Conservation (phyloP, 345 rosid genomes). For the Nasturtium officinale region DNA sequence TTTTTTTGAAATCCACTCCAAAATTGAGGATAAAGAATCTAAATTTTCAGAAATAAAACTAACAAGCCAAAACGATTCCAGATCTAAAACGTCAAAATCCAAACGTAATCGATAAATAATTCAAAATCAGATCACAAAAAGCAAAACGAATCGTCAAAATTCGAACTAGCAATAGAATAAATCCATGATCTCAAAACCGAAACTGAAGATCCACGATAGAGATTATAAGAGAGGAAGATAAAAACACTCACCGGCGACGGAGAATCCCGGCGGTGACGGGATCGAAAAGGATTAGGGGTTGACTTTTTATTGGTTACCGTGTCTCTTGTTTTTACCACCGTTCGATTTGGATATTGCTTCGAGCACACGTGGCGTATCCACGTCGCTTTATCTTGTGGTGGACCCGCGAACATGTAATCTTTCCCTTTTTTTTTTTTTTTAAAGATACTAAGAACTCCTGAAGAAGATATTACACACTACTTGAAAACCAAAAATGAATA, state of each 20-base stretch:
- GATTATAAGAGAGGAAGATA: background rate
- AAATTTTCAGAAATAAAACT: background rate
- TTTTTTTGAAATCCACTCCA: background rate
- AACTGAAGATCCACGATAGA: background rate
- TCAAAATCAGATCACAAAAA: slow-evolving; percentile 3
- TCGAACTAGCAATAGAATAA: background rate
- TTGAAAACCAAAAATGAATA: background rate
- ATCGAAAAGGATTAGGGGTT: background rate
- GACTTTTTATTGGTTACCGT: background rate
- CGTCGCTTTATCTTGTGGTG: slow-evolving; percentile 29
- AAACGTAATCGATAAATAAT: background rate
- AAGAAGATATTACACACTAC: slow-evolving; percentile 26
- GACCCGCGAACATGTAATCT: slow-evolving; percentile 15
- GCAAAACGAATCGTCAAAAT: background rate
- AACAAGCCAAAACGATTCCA: background rate
- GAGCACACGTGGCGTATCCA: slow-evolving; percentile 34
- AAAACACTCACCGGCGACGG: slow-evolving; percentile 33
- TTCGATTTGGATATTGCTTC: slow-evolving; percentile 39
- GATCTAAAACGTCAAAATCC: slow-evolving; percentile 13
- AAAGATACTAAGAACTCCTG: slow-evolving; percentile 30
- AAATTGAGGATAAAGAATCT: background rate
- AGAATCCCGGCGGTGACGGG: slow-evolving; percentile 17
- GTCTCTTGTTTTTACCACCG: slow-evolving; percentile 26
- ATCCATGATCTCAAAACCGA: background rate
- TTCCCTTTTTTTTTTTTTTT: background rate